These are phyloP conservation scores for Diaporthe sp. DNA, from an alignment of 2,329 filamentous ascomycete species.

Conservation along the genomic window DNA sequence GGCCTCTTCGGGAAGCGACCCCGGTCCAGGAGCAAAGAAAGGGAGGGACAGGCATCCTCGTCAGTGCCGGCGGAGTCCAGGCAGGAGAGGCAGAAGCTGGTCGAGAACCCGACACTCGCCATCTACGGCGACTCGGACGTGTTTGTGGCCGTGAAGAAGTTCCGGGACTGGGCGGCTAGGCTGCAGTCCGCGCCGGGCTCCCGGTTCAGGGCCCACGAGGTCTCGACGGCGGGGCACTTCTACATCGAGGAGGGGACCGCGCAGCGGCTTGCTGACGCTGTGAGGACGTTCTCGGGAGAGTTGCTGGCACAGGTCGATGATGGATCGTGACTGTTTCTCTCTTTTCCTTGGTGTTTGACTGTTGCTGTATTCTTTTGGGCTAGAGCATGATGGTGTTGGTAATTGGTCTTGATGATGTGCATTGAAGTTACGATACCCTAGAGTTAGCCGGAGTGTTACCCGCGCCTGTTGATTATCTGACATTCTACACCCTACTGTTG, in stretches of 20 bases:
- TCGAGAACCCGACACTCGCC: constrained; percentile 72
- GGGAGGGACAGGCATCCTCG: constrained; percentile 12
- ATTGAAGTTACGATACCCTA: constrained; percentile 35
- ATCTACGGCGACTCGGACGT: constrained; percentile 82
- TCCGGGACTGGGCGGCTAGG: constrained; percentile 73
- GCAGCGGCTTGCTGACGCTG: constrained; percentile 48
- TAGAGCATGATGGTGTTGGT: background rate
- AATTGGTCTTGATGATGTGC: background rate
- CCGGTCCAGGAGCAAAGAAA: constrained; percentile 29
- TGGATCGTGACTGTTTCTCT: background rate
- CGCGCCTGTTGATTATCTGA: background rate
- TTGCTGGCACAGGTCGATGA: constrained; percentile 39
- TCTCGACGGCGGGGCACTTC: constrained; percentile 66
- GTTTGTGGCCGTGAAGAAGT: constrained; percentile 76
- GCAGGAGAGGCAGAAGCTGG: constrained; percentile 62
- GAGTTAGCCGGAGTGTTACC: background rate
- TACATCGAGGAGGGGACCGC: constrained; percentile 62
- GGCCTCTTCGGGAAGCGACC: constrained; percentile 43
- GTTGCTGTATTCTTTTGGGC: background rate
- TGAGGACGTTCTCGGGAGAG: constrained; percentile 46
- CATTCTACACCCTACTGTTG: background rate
- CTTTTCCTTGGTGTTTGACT: no score
- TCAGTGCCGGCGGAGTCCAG: background rate
- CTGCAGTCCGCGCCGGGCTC: constrained; percentile 57
- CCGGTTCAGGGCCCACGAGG: constrained; percentile 56